Evolutionary conservation across 768 basidiomycete genomes (phyloP), one percentile per base, ranked within the genome.

Genomic region (Mycena galericulata): DNA sequence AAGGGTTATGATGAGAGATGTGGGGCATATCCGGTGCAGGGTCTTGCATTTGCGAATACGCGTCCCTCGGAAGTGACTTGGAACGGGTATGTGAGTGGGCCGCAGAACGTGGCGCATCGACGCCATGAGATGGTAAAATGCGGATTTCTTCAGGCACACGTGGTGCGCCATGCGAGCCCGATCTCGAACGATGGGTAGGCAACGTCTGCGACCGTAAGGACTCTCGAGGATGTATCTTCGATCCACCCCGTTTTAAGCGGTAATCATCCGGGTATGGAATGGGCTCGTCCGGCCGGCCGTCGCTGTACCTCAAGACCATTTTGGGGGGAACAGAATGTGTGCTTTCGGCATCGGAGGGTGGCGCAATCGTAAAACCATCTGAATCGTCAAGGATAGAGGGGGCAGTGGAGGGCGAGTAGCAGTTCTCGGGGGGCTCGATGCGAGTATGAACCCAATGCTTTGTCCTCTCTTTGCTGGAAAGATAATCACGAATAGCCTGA

Each of bases 291-390:
- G 85, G 85, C 41, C 89, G 77, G 3, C 92, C 91, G 74, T 91
- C 88, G 24, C 80, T 83, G 76, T 89, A 94, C 61, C 87, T 87
- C 72, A 93, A 79, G 66, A 93, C 79, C 90, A 94, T 92, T 73
- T 86, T 88, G 4, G 92, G 92, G 2, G 92, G 92, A 14, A 88
- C 72, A 10, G 87, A 88, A 69, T 80, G 79, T 11, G 84, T 80
- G 74, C 86, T 88, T 65, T 80, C 85, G 2, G 80, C 83, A 45
- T 85, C 85, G 38, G 86, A 87, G 34, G 82, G 78, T 6, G 85
- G 83, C 20, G 83, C 80, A 24, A 81, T 78, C 17, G 80, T 79
- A 22, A 81, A 64, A 12, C 72, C 77, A 8, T 71, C 72, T 63
- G 78, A 74, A n/a, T 82, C 85, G 43, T 85, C 77, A 34, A 89